Evolutionary conservation across 192 early-diverging fungal genomes (phyloP).

Genomic region (Coemansia sp.): DNA sequence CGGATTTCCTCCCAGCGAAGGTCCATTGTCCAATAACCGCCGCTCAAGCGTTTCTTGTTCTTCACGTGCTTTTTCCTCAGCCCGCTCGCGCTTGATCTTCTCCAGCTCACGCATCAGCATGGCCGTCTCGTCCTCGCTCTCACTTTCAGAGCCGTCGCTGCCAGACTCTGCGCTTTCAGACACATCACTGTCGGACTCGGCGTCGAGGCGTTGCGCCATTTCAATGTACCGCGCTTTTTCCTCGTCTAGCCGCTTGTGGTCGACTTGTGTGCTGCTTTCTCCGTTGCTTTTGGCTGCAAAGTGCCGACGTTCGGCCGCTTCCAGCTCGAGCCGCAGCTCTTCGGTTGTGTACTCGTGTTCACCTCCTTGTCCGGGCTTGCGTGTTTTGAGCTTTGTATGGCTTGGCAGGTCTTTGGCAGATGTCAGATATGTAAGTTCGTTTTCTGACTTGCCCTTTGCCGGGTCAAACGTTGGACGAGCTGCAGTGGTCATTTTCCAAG

Average conservation of each 20-base stretch:
- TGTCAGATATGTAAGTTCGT: conserved; percentile 63
- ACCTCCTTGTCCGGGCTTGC: conserved; percentile 68
- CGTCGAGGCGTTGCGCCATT: conserved; percentile 41
- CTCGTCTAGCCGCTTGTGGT: background rate
- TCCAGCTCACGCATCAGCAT: conserved; percentile 79
- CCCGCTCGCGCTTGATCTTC: conserved; percentile 91
- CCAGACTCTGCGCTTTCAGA: conserved; percentile 40
- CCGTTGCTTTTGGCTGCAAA: conserved; percentile 57
- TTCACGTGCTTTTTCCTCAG: conserved; percentile 83
- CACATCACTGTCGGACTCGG: conserved; percentile 56
- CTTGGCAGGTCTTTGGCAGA: conserved; percentile 70
- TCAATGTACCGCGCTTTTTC: conserved; percentile 47
- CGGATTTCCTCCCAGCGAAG: conserved; percentile 75
- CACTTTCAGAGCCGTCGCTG: conserved; percentile 23
- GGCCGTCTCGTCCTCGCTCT: conserved; percentile 89
- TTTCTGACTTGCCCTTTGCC: conserved; percentile 65
- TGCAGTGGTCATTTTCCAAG: conserved; percentile 59
- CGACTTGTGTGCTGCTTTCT: background rate
- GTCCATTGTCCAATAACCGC: conserved; percentile 56
- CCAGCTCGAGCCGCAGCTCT: conserved; percentile 66
- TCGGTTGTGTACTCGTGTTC: conserved; percentile 59
- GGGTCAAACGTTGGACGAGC: conserved; percentile 77
- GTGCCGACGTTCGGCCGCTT: conserved; percentile 66
- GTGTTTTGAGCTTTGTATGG: conserved; percentile 76
- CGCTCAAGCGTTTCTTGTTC: conserved; percentile 55